Conservation (phyloP, 2,329 filamentous ascomycete genomes). For the Bisporella sp. region DNA sequence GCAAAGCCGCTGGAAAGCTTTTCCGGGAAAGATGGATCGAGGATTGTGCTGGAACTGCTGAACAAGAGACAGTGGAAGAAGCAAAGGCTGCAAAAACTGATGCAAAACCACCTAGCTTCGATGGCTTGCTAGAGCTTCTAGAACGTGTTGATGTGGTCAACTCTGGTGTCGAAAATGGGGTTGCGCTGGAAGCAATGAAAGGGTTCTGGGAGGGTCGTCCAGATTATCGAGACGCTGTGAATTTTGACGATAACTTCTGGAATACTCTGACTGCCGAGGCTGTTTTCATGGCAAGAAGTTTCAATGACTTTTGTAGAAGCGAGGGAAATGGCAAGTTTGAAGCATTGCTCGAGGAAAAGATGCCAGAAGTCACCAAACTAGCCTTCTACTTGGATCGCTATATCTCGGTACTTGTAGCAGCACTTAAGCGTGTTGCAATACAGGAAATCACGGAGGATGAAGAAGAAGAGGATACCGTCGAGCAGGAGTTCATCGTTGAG, state of each 20-base stretch:
- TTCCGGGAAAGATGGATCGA: conserved; percentile 98
- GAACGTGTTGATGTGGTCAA: conserved; percentile 93
- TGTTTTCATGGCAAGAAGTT: conserved; percentile 83
- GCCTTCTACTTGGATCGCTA: conserved; percentile 83
- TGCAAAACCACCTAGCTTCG: conserved; percentile 57
- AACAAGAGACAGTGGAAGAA: conserved; percentile 44
- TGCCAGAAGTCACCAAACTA: conserved; percentile 88
- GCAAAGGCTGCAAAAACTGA: conserved; percentile 34
- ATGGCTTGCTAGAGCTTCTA: conserved; percentile 82
- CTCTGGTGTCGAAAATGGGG: conserved; percentile 81
- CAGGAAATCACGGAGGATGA: conserved; percentile 53
- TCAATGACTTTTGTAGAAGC: conserved; percentile 85
- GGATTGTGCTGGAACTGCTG: conserved; percentile 69
- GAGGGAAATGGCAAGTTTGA: conserved; percentile 70
- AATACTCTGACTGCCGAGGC: conserved; percentile 77
- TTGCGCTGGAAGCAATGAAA: conserved; percentile 89
- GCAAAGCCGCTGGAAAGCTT: conserved; percentile 81
- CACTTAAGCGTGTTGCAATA: conserved; percentile 48
- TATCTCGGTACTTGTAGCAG: conserved; percentile 60
- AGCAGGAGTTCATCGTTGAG: conserved; percentile 93
- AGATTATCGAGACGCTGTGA: conserved; percentile 67
- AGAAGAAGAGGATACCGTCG: conserved; percentile 72
- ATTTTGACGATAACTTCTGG: conserved; percentile 71
- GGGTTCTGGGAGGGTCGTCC: conserved; percentile 93
- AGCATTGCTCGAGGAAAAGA: conserved; percentile 77